These are phyloP conservation scores for Kazachstania africana DNA, from an alignment of 805 yeast genomes.

Conservation along the genomic window DNA sequence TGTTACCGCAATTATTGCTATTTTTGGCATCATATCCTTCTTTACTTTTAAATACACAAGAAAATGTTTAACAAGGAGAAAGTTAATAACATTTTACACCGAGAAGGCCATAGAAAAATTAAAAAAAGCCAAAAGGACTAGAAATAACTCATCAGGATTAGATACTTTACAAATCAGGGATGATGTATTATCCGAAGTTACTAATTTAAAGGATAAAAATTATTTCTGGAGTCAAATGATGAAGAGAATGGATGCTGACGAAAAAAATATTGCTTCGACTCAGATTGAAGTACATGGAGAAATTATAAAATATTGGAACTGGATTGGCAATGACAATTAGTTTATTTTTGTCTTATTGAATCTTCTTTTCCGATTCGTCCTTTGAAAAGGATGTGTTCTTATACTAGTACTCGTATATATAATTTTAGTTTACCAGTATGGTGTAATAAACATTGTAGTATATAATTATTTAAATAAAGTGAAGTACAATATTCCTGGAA, in stretches of 20 bases:
- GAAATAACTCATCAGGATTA: constrained; percentile 32
- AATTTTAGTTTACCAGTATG: no score
- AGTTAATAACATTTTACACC: constrained; percentile 29
- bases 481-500: no score
- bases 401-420: no score
- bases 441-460: no score
- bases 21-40: not conserved
- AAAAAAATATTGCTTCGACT: constrained; percentile 42
- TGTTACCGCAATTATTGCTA: constrained; percentile 9
- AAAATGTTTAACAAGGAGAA: constrained; percentile 26
- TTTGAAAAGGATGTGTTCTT: no score
- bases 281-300: constrained; percentile 72
- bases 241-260: constrained; percentile 39
- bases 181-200: constrained; percentile 31
- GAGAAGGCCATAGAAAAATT: constrained; percentile 31
- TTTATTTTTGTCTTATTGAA: no score
- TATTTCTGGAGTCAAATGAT: constrained; percentile 48
- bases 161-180: constrained; percentile 63
- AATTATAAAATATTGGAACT: constrained; percentile 73
- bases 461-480: no score
- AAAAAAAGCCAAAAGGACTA: constrained; percentile 32
- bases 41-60: constrained; percentile 25
- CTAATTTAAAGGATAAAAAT: constrained; percentile 23
- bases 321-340: constrained; percentile 39
- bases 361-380: not conserved